Evolutionary conservation across 2,329 filamentous ascomycete genomes (phyloP).

Genomic region (Leptodontidium sp.): DNA sequence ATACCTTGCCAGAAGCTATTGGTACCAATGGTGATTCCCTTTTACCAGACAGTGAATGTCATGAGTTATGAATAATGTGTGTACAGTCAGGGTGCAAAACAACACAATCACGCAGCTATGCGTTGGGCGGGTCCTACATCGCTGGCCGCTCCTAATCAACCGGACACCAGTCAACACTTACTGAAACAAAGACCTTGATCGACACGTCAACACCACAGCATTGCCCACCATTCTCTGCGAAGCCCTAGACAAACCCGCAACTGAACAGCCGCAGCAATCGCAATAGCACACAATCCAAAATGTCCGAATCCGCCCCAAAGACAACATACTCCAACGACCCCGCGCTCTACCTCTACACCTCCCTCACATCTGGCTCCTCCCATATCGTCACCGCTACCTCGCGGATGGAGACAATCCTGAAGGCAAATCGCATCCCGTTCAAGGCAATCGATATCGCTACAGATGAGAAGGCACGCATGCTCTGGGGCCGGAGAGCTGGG

Average conservation of each 20-base stretch:
- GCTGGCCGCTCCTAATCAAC: conserved; percentile 28
- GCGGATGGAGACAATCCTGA: conserved; percentile 93
- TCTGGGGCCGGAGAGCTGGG: conserved; percentile 85
- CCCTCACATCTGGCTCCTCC: conserved; percentile 91
- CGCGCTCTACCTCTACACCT: conserved; percentile 93
- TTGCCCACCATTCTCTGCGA: neutral
- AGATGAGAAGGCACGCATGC: conserved; percentile 84
- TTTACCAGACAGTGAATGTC: neutral
- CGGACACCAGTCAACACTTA: conserved; percentile 18
- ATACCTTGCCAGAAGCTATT: conserved; percentile 1
- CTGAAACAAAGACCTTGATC: conserved; percentile 34
- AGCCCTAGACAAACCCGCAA: neutral
- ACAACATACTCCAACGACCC: conserved; percentile 61
- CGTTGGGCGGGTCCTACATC: conserved; percentile 23
- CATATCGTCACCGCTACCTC: conserved; percentile 97
- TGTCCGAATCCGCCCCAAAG: conserved; percentile 45
- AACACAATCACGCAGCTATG: conserved; percentile 17
- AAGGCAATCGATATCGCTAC: conserved; percentile 91
- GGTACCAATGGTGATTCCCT: neutral
- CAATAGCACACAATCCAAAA: conserved; percentile 31
- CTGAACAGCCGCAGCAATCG: neutral
- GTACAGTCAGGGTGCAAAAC: neutral
- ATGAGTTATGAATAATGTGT: conserved; percentile 17
- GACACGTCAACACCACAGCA: conserved; percentile 21
- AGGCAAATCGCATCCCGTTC: conserved; percentile 93